Base-by-base conservation (phyloP, 306 rosid species). In the Corylus heterophylla region DNA sequence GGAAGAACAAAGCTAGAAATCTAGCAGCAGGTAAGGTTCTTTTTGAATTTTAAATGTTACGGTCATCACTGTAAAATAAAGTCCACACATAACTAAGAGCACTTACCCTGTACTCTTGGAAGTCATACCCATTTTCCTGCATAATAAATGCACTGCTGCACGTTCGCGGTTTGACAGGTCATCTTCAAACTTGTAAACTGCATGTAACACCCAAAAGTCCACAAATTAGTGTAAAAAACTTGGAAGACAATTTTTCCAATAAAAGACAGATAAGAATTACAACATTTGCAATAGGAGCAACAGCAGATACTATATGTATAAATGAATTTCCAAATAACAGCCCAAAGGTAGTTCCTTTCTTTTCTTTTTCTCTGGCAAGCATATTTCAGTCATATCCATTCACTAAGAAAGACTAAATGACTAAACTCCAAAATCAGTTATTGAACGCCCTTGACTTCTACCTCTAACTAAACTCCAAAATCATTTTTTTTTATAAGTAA, bases 41-140 rank as follows among this genome's bases (percentile, higher is more conserved):
- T 18, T 18, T 70, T 49, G 18, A 64, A 54, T 47, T 70, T 22
- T 54, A 73, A 73, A 54, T 59, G 42, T 22, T 20, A 78, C 69
- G 2, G 29, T 50, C 51, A n/a, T 35, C 45, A 35, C 66, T 6
- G 16, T 48, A 13, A 35, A 13, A 39, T 4, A 42, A 18, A 8
- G 29, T 58, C 29, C 44, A 55, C 13, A 52, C 51, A 51, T 22
- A 44, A 37, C 61, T 61, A 69, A 18, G 73, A 74, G 69, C 77
- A 85, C 98, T 93, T 85, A 96, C 98, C 99, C 99, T 47, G 18
- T 20, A 87, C 97, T 96, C 85, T 86, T 96, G 75, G 99, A 91
- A 59, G 0, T 82, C 89, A 96, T 55, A 49, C 92, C 93, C 94
- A 85, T 71, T 81, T 73, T 87, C 27, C 11, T 69, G 82, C 94